These are phyloP conservation scores for Laetiporus sulphureus DNA, from an alignment of 1,284 basidiomycete genomes.

Conservation along the genomic window DNA sequence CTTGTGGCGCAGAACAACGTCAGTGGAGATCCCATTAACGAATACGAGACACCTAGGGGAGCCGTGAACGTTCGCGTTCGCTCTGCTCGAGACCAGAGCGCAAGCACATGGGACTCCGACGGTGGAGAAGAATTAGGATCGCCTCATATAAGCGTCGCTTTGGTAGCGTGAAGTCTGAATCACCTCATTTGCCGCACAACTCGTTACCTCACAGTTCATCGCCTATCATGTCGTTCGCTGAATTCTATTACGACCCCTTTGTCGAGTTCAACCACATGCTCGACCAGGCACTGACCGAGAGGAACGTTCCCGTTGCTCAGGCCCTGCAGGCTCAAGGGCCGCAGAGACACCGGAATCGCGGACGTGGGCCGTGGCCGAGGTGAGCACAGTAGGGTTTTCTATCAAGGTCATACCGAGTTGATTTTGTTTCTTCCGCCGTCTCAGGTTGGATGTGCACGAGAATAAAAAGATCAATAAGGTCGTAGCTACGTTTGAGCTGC, in stretches of 20 bases:
- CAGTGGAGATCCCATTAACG: no score
- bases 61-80: no score
- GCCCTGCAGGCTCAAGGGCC: constrained; percentile 1
- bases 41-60: no score
- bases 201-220: no score
- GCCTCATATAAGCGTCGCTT: no score
- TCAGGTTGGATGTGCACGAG: constrained; percentile 41
- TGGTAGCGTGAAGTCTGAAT: no score
- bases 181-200: no score
- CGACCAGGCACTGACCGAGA: constrained; percentile 8
- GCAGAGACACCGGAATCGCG: constrained; percentile 1
- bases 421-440: no score
- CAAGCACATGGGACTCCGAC: no score
- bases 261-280: constrained; percentile 15
- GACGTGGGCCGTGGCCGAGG: constrained; percentile 4
- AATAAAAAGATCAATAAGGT: constrained; percentile 30
- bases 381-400: not conserved
- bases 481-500: constrained; percentile 40
- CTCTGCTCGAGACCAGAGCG: no score
- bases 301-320: constrained; percentile 1
- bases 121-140: no score
- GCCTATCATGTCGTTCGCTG: constrained; percentile 12
- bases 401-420: not conserved
- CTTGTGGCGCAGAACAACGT: no score
- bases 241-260: constrained; percentile 16